Evolutionary conservation across 768 basidiomycete species (phyloP), one percentile per base, ranked within the genome.

Genomic region (Austroboletus eburneus): DNA sequence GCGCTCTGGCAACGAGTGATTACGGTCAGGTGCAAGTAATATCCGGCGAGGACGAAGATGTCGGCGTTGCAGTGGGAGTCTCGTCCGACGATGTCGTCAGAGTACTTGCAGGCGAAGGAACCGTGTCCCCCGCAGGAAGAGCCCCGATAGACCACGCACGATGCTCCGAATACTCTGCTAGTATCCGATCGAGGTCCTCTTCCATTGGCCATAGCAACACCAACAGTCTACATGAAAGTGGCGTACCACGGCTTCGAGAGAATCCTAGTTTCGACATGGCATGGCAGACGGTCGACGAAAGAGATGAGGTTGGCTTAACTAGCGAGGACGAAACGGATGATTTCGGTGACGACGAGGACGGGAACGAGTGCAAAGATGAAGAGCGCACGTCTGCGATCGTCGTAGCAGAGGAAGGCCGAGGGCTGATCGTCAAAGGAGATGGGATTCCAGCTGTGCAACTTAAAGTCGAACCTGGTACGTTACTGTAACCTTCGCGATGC

Each of bases 361-460:
- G 71, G 5, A 63, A 71, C 8, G 73, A 76, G n/a, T 68, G 72
- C 25, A 72, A 71, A 14, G 75, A 78, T 32, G 83, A 86, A 42
- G 85, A 88, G 56, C 76, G 83, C 42, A 90, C 89, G 0, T 80
- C 85, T 42, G 87, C 87, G 13, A 74, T 80, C 39, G 80, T 91
- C 47, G 72, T 91, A 41, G 89, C 85, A 24, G 88, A 91, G 55
- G 86, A 91, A 69, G 88, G 90, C 17, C 79, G 83, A 37, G 87
- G 86, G n/a, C 68, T 89, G 57, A 90, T 92, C 50, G 83, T 91
- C 1, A 81, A 79, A 47, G 85, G 83, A 16, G 80, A 83, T 48
- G 80, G 77, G 38, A 64, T 74, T 48, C 75, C 84, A 38, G 71
- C 87, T 42, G 64, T 68, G 5, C 77, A 84, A 43, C 72, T 91